Evolutionary conservation across 2,329 filamentous ascomycete species (phyloP).

Genomic region (Trichophaea hybrida): DNA sequence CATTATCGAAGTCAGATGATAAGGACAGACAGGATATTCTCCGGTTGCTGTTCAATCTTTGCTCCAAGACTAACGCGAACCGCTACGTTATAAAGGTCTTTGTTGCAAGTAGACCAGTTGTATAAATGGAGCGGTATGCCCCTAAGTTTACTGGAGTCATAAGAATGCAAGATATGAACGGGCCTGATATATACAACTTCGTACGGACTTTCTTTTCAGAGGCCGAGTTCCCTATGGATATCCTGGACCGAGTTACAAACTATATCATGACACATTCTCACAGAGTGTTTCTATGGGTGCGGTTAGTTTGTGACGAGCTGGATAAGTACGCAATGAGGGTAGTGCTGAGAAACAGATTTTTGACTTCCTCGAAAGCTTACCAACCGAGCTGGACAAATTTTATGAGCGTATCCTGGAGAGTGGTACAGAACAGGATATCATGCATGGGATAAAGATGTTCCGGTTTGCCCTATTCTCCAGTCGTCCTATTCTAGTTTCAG

Average conservation of each 20-base stretch:
- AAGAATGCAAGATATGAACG: background rate
- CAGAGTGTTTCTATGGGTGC: constrained; percentile 2
- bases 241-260: background rate
- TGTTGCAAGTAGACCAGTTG: background rate
- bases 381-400: background rate
- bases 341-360: background rate
- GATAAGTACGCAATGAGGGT: background rate
- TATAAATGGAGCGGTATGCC: background rate
- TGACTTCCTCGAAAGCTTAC: background rate
- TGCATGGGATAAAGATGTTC: background rate
- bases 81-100: background rate
- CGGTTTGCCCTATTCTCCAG: background rate
- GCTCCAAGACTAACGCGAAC: background rate
- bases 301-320: background rate
- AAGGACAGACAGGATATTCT: background rate
- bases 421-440: background rate
- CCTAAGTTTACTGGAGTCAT: background rate
- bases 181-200: background rate
- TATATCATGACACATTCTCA: background rate
- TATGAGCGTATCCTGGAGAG: background rate
- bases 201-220: background rate
- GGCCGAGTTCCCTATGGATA: background rate
- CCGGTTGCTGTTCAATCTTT: background rate
- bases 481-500: background rate
- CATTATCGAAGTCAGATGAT: background rate